These are phyloP conservation scores for Vanderwaltozyma verrucispora DNA, from an alignment of 805 yeast species.

Conservation along the genomic window DNA sequence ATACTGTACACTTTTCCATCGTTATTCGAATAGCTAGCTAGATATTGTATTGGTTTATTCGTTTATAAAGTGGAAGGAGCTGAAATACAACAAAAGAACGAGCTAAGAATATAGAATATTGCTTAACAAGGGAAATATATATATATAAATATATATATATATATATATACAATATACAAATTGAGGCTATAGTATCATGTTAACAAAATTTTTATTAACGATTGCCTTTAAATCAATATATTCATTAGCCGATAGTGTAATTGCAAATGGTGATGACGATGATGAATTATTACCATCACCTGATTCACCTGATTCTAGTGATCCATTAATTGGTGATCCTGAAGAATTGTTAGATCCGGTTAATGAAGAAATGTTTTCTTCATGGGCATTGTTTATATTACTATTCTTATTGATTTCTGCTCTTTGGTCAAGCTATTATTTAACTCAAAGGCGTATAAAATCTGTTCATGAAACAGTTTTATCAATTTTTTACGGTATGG, in stretches of 20 bases:
- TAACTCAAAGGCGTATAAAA: slow-evolving; percentile 83
- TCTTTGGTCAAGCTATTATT: slow-evolving; percentile 87
- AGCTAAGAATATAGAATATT: too few species aligned
- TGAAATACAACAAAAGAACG: too few species aligned
- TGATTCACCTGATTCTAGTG: slow-evolving; percentile 20
- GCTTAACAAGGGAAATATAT: too few species aligned
- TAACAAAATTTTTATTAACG: slow-evolving; percentile 6
- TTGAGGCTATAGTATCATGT: too few species aligned
- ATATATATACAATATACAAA: too few species aligned
- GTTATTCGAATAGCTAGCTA: too few species aligned
- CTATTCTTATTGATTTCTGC: slow-evolving; percentile 75
- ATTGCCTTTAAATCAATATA: slow-evolving; percentile 8
- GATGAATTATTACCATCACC: slow-evolving; percentile 31
- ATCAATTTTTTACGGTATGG: slow-evolving; percentile 93
- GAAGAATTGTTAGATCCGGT: slow-evolving; percentile 68
- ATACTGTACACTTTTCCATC: too few species aligned
- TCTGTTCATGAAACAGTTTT: slow-evolving; percentile 97
- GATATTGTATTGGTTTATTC: too few species aligned
- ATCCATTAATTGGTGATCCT: slow-evolving; percentile 41
- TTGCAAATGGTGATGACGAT: slow-evolving; percentile 23
- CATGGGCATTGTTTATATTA: slow-evolving; percentile 93
- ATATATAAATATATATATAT: too few species aligned
- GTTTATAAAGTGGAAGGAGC: too few species aligned
- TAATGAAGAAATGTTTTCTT: slow-evolving; percentile 88
- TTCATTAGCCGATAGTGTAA: slow-evolving; percentile 9